These are phyloP conservation scores for Aspergillus sp. DNA, from an alignment of 2,329 filamentous ascomycete species.

Conservation along the genomic window DNA sequence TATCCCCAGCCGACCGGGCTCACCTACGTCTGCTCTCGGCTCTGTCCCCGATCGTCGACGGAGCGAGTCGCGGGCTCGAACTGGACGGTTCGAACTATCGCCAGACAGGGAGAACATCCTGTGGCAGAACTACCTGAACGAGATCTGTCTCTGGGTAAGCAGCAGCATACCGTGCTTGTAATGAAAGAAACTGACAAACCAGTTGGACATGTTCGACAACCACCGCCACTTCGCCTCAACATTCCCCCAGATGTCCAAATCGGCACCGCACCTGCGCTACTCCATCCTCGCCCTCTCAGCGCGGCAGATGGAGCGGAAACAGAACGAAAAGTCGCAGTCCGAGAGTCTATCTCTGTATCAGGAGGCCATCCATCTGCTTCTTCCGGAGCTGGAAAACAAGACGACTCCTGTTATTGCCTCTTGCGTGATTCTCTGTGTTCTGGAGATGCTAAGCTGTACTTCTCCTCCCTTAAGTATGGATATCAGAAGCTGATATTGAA, in stretches of 20 bases:
- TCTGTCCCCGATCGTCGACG: constrained; percentile 7
- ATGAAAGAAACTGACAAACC: background rate
- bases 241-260: constrained; percentile 48
- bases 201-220: constrained; percentile 56
- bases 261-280: constrained; percentile 47
- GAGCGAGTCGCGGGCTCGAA: constrained; percentile 8
- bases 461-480: background rate
- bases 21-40: constrained; percentile 14
- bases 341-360: constrained; percentile 53
- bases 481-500: background rate
- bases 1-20: constrained; percentile 33
- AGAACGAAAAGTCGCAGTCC: constrained; percentile 39
- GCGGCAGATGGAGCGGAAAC: constrained; percentile 51
- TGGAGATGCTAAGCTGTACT: constrained; percentile 53
- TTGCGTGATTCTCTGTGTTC: constrained; percentile 53
- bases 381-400: constrained; percentile 48
- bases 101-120: constrained; percentile 31
- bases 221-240: constrained; percentile 50
- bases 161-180: too few relatives aligned
- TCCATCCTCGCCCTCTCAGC: constrained; percentile 54
- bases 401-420: constrained; percentile 52
- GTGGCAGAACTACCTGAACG: constrained; percentile 33
- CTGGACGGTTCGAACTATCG: constrained; percentile 25
- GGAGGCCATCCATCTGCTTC: constrained; percentile 51
- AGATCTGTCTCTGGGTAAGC: constrained; percentile 31